phyloP scores from a whole-genome alignment of 2,329 filamentous ascomycete species.

The Leptographium galeiforme region DNA sequence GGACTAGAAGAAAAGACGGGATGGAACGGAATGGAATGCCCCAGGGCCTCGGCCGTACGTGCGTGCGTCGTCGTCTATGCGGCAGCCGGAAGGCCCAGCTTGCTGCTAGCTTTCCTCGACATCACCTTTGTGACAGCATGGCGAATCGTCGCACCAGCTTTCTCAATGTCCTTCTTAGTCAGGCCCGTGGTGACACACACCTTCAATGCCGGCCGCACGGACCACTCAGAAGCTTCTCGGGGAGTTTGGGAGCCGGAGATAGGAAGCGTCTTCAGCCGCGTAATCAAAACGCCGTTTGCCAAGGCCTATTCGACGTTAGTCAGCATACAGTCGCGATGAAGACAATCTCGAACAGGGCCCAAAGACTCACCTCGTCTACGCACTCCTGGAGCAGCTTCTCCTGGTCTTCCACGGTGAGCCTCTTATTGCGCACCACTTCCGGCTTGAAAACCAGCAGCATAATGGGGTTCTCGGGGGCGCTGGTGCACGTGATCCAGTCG shows the following conservation, averaged over 20 bases:
- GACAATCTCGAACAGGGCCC: too few relatives aligned
- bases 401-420: slow-evolving; percentile 61
- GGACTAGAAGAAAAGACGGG: background rate
- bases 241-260: slow-evolving; percentile 47
- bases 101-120: slow-evolving; percentile 36
- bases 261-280: slow-evolving; percentile 68
- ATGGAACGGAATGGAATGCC: too few relatives aligned
- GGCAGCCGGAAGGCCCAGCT: slow-evolving; percentile 10
- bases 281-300: slow-evolving; percentile 79
- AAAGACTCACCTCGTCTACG: slow-evolving; percentile 70
- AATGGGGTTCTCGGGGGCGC: slow-evolving; percentile 71
- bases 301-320: slow-evolving; percentile 43
- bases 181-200: slow-evolving; percentile 80
- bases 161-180: slow-evolving; percentile 90
- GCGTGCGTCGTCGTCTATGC: background rate
- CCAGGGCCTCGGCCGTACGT: background rate
- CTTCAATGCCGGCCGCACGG: slow-evolving; percentile 71
- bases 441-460: slow-evolving; percentile 74
- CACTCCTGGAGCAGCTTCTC: slow-evolving; percentile 76
- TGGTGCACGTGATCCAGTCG: slow-evolving; percentile 81
- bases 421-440: slow-evolving; percentile 61
- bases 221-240: slow-evolving; percentile 55
- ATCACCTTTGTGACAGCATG: slow-evolving; percentile 93
- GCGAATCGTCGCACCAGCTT: slow-evolving; percentile 73
- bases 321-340: background rate